These are phyloP conservation scores for Hypoxylon rickii DNA, from an alignment of 495 filamentous ascomycete species.

Conservation along the genomic window DNA sequence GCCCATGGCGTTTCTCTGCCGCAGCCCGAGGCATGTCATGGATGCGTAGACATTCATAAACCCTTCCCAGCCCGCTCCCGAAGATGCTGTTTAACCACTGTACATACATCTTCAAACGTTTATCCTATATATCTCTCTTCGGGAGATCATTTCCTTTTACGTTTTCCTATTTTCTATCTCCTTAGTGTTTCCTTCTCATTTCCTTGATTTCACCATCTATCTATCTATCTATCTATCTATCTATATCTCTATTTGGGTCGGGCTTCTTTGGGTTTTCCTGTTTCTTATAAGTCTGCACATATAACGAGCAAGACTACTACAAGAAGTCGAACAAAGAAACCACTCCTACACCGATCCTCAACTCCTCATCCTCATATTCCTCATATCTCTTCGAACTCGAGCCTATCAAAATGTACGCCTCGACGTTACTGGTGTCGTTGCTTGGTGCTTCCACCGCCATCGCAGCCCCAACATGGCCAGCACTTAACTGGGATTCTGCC, in stretches of 20 bases:
- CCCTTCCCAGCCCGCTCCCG: slow-evolving; percentile 25
- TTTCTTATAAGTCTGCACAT: slow-evolving; percentile 35
- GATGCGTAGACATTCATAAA: slow-evolving; percentile 24
- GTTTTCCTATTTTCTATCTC: slow-evolving; percentile 40
- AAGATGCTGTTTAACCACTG: slow-evolving; percentile 23
- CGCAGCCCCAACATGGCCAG: slow-evolving; percentile 54
- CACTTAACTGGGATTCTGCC: slow-evolving; percentile 39
- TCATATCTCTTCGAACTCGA: slow-evolving; percentile 16
- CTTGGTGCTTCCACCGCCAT: slow-evolving; percentile 50
- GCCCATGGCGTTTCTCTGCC: background rate
- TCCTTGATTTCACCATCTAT: slow-evolving; percentile 29
- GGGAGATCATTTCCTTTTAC: slow-evolving; percentile 41
- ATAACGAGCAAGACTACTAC: slow-evolving; percentile 31
- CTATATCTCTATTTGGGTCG: slow-evolving; percentile 20
- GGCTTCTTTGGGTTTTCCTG: slow-evolving; percentile 40
- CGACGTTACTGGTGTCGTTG: slow-evolving; percentile 49
- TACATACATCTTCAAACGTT: slow-evolving; percentile 36
- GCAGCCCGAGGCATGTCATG: too few species aligned
- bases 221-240: slow-evolving; percentile 25
- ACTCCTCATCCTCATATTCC: slow-evolving; percentile 12
- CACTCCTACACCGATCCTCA: slow-evolving; percentile 15
- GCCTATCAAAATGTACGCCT: slow-evolving; percentile 48
- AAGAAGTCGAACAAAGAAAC: slow-evolving; percentile 24
- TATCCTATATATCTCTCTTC: slow-evolving; percentile 32
- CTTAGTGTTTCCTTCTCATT: slow-evolving; percentile 38